These are phyloP conservation scores for Malassezia vespertilionis DNA, from an alignment of 1,284 basidiomycete species.

Conservation along the genomic window DNA sequence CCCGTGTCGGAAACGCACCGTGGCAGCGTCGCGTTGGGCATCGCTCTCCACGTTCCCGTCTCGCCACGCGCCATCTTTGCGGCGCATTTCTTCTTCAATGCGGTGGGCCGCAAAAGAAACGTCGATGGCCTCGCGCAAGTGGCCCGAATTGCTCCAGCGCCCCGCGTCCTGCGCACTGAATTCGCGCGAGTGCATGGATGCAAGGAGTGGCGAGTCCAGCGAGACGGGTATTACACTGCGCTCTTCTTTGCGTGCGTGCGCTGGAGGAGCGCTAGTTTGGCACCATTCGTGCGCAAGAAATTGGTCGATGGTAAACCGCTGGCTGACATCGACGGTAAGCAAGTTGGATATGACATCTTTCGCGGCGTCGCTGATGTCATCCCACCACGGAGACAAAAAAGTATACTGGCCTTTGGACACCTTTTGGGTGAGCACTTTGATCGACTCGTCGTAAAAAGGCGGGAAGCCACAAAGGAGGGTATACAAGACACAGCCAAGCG, in stretches of 20 bases:
- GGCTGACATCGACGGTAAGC: slow-evolving; percentile 85
- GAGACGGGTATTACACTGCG: no score
- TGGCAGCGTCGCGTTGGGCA: slow-evolving; percentile 32
- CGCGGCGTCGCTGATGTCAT: slow-evolving; percentile 77
- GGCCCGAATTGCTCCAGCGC: slow-evolving; percentile 19
- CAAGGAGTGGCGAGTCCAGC: slow-evolving; percentile 83
- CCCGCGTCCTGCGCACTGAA: slow-evolving; percentile 49
- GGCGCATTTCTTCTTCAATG: slow-evolving; percentile 92
- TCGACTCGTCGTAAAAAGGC: slow-evolving; percentile 97
- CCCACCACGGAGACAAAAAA: slow-evolving; percentile 99
- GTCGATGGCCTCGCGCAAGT: slow-evolving; percentile 93
- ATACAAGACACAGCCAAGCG: slow-evolving; percentile 93
- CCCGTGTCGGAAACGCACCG: slow-evolving; percentile 39
- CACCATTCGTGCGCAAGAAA: slow-evolving; percentile 97
- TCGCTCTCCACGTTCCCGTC: slow-evolving; percentile 55
- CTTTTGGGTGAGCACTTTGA: slow-evolving; percentile 94
- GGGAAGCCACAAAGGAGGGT: slow-evolving; percentile 97
- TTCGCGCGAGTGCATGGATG: slow-evolving; percentile 55
- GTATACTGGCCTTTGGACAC: slow-evolving; percentile 96
- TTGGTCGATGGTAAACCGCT: slow-evolving; percentile 94
- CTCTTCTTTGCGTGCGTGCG: not conserved
- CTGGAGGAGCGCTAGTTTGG: slow-evolving; percentile 8
- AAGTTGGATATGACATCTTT: slow-evolving; percentile 93
- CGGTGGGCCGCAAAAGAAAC: slow-evolving; percentile 97
- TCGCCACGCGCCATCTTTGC: slow-evolving; percentile 49